Conservation (phyloP, 129 eudicot species). For the Artemisia argyi region DNA sequence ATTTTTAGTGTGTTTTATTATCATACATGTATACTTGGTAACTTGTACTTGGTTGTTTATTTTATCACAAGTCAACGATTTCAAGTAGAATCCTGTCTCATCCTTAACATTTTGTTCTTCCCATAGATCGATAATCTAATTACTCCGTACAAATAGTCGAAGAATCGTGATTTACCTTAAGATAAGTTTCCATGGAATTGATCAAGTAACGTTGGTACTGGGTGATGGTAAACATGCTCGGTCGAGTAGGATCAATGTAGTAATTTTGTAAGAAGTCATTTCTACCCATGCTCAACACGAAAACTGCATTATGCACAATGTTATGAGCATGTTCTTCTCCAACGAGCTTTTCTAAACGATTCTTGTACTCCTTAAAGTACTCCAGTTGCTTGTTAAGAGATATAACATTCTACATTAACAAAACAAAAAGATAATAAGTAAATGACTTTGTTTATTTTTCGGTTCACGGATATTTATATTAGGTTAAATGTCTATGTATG, state of each 20-base stretch:
- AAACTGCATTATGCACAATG: conserved; percentile 41
- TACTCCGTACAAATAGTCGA: neutral
- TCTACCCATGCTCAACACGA: conserved; percentile 57
- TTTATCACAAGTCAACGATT: too few species aligned
- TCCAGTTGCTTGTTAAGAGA: conserved; percentile 59
- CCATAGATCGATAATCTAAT: too few species aligned
- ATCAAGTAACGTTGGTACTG: conserved; percentile 58
- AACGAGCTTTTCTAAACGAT: conserved; percentile 38
- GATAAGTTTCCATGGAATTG: conserved; percentile 38
- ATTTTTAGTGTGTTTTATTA: too few species aligned
- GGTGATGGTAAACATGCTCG: conserved; percentile 44
- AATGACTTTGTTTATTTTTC: too few species aligned
- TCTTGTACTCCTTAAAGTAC: conserved; percentile 55
- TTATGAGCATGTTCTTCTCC: conserved; percentile 37
- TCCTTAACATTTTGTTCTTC: too few species aligned
- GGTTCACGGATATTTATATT: too few species aligned
- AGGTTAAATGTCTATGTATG: too few species aligned
- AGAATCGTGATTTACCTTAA: conserved; percentile 38
- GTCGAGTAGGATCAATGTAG: conserved; percentile 45
- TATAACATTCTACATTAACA: conserved; percentile 38
- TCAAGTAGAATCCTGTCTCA: too few species aligned
- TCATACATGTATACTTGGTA: too few species aligned
- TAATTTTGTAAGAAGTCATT: conserved; percentile 72
- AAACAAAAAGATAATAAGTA: neutral
- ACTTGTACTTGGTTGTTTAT: too few species aligned